Percentiles rank a stretch among this genome's conserved stretches.
Evolutionary conservation across 2,329 filamentous ascomycete genomes (phyloP).

Genomic region (Neonectria sp.): DNA sequence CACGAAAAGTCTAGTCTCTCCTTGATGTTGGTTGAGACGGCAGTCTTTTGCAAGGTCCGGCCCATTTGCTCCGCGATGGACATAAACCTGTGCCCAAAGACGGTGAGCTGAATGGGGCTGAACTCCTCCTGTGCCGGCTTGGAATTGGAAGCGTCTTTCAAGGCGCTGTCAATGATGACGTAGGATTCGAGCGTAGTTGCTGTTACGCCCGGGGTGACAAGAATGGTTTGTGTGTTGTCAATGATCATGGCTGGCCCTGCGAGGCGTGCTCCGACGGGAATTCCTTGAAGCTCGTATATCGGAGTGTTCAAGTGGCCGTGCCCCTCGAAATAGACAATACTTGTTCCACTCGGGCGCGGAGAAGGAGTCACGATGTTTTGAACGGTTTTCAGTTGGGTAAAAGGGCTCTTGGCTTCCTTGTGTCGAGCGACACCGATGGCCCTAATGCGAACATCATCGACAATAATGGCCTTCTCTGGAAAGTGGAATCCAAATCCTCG

Average conservation of each 20-base stretch:
- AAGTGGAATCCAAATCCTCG: conserved; percentile 59
- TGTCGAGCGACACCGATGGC: neutral
- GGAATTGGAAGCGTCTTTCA: conserved; percentile 36
- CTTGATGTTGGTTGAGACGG: conserved; percentile 83
- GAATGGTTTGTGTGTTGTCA: conserved; percentile 82
- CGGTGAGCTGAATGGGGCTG: conserved; percentile 80
- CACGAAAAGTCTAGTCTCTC: conserved; percentile 86
- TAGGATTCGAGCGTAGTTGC: conserved; percentile 53
- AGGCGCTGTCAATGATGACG: conserved; percentile 53
- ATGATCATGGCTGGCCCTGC: conserved; percentile 79
- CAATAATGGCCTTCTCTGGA: conserved; percentile 56
- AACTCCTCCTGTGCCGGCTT: conserved; percentile 60
- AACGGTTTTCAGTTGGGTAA: conserved; percentile 43
- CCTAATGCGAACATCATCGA: conserved; percentile 59
- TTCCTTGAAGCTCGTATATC: conserved; percentile 44
- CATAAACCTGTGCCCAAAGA: conserved; percentile 87
- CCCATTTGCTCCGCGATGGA: conserved; percentile 88
- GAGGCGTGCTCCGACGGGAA: conserved; percentile 40
- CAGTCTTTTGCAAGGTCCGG: conserved; percentile 81
- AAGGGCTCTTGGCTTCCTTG: conserved; percentile 22
- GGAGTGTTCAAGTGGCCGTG: conserved; percentile 46
- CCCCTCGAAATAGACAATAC: conserved; percentile 46
- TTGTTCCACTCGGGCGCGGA: conserved; percentile 37
- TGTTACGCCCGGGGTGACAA: conserved; percentile 67
- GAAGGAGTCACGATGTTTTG: conserved; percentile 24